Percentiles rank a stretch among this genome's conserved stretches.
Conservation (phyloP, 495 filamentous ascomycete genomes). For the Podospora appendiculata region DNA sequence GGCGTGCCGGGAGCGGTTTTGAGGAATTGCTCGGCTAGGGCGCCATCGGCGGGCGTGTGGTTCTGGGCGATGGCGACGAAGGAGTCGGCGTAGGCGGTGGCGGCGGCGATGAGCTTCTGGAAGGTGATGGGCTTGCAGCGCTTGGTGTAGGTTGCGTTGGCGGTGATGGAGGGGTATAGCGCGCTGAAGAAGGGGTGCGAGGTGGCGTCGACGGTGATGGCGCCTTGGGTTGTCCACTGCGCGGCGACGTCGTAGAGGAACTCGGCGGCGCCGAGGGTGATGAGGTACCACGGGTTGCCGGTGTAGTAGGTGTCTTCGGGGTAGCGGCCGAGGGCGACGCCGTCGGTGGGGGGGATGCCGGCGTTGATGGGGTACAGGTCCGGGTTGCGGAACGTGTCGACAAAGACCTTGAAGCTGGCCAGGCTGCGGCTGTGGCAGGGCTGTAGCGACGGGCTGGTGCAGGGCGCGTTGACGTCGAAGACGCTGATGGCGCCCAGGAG, state of each 20-base stretch:
- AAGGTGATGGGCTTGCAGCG: slow-evolving; percentile 28
- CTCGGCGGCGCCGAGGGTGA: slow-evolving; percentile 52
- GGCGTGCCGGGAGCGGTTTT: slow-evolving; percentile 36
- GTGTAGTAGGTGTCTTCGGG: slow-evolving; percentile 57
- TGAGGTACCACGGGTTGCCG: slow-evolving; percentile 58
- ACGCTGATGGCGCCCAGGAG: slow-evolving; percentile 51
- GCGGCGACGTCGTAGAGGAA: slow-evolving; percentile 53
- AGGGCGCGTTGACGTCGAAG: slow-evolving; percentile 50
- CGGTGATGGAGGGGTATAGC: slow-evolving; percentile 34
- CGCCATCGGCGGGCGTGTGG: slow-evolving; percentile 45
- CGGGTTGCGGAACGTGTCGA: slow-evolving; percentile 49
- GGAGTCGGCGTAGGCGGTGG: slow-evolving; percentile 52
- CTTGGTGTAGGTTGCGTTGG: slow-evolving; percentile 35
- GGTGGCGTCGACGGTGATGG: slow-evolving; percentile 37
- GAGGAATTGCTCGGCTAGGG: slow-evolving; percentile 53
- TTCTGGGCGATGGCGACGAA: slow-evolving; percentile 46
- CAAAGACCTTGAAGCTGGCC: slow-evolving; percentile 54
- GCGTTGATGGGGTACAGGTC: slow-evolving; percentile 48
- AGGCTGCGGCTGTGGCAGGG: slow-evolving; percentile 52
- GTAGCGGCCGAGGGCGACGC: slow-evolving; percentile 58
- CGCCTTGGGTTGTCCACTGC: slow-evolving; percentile 44
- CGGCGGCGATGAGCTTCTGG: slow-evolving; percentile 31
- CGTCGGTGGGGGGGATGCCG: slow-evolving; percentile 31
- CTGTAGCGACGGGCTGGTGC: slow-evolving; percentile 47
- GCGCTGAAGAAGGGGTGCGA: slow-evolving; percentile 49